Base-by-base conservation (phyloP, 2,329 filamentous ascomycete species). In the Colletotrichum paranaense region DNA sequence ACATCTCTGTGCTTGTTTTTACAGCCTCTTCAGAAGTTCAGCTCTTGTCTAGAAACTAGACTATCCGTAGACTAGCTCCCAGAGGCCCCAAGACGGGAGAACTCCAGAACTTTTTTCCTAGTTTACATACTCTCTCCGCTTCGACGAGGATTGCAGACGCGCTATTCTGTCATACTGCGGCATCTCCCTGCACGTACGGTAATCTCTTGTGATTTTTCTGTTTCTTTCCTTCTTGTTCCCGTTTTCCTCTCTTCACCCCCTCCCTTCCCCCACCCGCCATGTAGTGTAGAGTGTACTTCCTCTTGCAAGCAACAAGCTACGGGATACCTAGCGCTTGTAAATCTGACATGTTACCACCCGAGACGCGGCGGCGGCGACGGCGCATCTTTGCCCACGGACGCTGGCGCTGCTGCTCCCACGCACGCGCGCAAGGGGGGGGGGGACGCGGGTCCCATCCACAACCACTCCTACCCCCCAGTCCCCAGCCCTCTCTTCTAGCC, bases 331-430 rank as follows among this genome's bases (percentile, higher is more conserved):
- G 70, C 66, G 70, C 42, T 55, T 68, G 70, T 24, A 35, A 63
- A 72, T 72, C 70, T 72, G 70, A 72, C 70, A 72, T 65, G 57
- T 55, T 69, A 72, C 65, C 67, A 49, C 66, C 70, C 70, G 70
- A 69, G 59, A 62, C 67, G 70, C 65, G 30, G 66, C 49, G 65
- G 60, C 66, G 69, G 64, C 69, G 69, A 58, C 65, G 64, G 58
- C 57, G 56, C 57, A 64, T 55, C 55, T 66, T 49, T 70, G 67
- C 70, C 70, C 70, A 73, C 67, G 63, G 70, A 73, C 69, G 59
- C 19, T 42, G 38, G 38, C 38, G 38, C 38, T 42, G 38, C 38
- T 65, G 24, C 42, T 49, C 42, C 19, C 38, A 63, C 66, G 53
- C 38, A 63, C 66, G 53, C 38, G 55, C 60, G 55, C 66, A 69